Base-by-base conservation (phyloP, 2,329 filamentous ascomycete species). In the Teratosphaeria gauchensis region DNA sequence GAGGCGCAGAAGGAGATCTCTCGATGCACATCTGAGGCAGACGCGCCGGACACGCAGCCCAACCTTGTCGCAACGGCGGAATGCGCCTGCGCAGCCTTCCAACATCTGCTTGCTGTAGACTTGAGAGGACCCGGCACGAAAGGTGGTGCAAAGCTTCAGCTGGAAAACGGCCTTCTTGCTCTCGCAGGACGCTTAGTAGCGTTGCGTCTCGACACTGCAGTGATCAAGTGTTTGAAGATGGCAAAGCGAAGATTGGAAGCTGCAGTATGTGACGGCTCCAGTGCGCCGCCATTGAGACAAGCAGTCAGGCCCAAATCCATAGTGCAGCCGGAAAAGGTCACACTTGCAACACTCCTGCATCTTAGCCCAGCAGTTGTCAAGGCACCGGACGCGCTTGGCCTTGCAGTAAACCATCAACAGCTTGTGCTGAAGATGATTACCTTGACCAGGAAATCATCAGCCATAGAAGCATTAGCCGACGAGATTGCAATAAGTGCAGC, bases 161-260 rank as follows among this genome's bases (percentile, higher is more conserved):
- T 92, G 3, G 89, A 92, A 69, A 84, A 79, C 60, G 89, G 88
- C 57, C 88, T 89, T 79, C 82, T 87, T 16, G 84, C 85, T 0
- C 78, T 92, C 56, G 73, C 87, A 46, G 82, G 82, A 46, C 89
- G 85, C 68, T 76, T 92, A 1, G 74, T 90, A 14, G 75, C 77
- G 0, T 76, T 90, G 54, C 82, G 83, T 1, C 71, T 91, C 56
- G 82, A 87, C 53, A 82, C 84, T n/a, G 76, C 86, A 58, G 88
- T 89, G 0, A 72, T 84, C 51, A 88, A 84, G 66, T 88, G 92
- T 66, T 70, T 92, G 59, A 77, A 82, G 48, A 74, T 85, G 11
- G 70, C 92, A 63, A 90, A 89, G 70, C 79, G 75, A 60, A 79
- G 84, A 33, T 65, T 92, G 51, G 21, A 51, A n/a, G n/a, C 51